Evolutionary conservation across 2,329 filamentous ascomycete genomes (phyloP), one percentile per base, ranked within the genome.

Genomic region (Verticillium nonalfalfae): DNA sequence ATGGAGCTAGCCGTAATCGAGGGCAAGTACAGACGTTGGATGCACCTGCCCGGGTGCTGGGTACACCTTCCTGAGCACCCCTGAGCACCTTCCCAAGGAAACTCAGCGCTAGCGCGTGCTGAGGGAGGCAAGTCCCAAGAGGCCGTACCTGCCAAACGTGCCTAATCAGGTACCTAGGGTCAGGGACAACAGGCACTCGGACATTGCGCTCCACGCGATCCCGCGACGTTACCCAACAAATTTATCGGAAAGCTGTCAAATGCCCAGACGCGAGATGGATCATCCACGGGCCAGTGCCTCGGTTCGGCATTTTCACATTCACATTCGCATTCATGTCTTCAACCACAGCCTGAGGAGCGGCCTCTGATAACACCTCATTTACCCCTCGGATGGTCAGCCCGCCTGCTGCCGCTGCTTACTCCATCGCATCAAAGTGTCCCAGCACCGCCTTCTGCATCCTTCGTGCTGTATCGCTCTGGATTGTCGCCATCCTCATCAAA

Each of bases 401-500:
- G 9, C 45, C 45, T 18, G 15, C 14, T n/a, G 14, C 39, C 45
- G 45, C 45, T 26, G 45, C 45, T 52, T 52, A 52, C 45, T 65
- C 64, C 39, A 67, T 76, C 57, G 68, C 75, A 59, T 69, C 74
- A 55, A 77, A 76, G 76, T 80, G 79, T 69, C 76, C 75, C 40
- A 76, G 68, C 63, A 77, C 76, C 1, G 65, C 76, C 61, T 64
- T 78, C 65, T 81, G 78, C 68, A 67, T 75, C 63, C 65, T 75
- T 26, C 75, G 77, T 63, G 72, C 70, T 45, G 64, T 74, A 26
- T 73, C 76, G 40, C 75, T 81, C 62, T 81, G 78, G 79, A 65
- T 70, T 35, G 67, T 79, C 59, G 78, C 74, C 9, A 56, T 81
- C 14, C 45, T 74, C 6, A 61, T 78, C 35, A 62, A 78, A 14